Conservation (phyloP, 2,329 filamentous ascomycete species). For the Coniochaeta sp. region DNA sequence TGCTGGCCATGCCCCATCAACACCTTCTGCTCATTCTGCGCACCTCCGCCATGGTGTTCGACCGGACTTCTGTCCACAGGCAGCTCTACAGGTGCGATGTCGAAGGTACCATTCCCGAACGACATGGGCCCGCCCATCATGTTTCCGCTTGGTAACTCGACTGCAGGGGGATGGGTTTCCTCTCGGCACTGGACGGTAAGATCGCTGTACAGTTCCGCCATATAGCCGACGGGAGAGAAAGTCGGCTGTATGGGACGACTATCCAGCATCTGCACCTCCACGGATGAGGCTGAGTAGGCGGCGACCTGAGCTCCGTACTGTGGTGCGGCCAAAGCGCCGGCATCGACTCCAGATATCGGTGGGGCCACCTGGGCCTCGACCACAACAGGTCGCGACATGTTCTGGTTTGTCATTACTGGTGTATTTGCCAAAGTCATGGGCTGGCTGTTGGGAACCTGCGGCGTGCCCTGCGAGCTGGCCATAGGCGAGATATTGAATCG, state of each 20-base stretch:
- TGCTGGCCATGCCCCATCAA: not conserved
- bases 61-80: slow-evolving; percentile 23
- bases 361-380: not conserved
- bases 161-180: slow-evolving; percentile 34
- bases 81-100: slow-evolving; percentile 26
- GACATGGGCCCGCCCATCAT: slow-evolving; percentile 15
- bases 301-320: not conserved
- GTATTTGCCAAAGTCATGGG: slow-evolving; percentile 7
- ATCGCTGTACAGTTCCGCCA: slow-evolving; percentile 40
- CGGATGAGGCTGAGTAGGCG: not conserved
- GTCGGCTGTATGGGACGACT: slow-evolving; percentile 19
- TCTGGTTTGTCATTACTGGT: slow-evolving; percentile 6
- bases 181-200: slow-evolving; percentile 29
- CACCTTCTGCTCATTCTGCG: not conserved
- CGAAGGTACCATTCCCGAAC: slow-evolving; percentile 3
- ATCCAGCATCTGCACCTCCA: slow-evolving; percentile 24
- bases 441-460: slow-evolving; percentile 13
- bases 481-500: slow-evolving; percentile 14
- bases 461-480: slow-evolving; percentile 17
- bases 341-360: not conserved
- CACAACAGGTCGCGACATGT: not conserved
- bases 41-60: slow-evolving; percentile 7
- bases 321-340: not conserved
- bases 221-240: slow-evolving; percentile 31
- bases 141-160: slow-evolving; percentile 34